Evolutionary conservation across 2,329 filamentous ascomycete genomes (phyloP).

Genomic region (Endoconidiophora polonica): DNA sequence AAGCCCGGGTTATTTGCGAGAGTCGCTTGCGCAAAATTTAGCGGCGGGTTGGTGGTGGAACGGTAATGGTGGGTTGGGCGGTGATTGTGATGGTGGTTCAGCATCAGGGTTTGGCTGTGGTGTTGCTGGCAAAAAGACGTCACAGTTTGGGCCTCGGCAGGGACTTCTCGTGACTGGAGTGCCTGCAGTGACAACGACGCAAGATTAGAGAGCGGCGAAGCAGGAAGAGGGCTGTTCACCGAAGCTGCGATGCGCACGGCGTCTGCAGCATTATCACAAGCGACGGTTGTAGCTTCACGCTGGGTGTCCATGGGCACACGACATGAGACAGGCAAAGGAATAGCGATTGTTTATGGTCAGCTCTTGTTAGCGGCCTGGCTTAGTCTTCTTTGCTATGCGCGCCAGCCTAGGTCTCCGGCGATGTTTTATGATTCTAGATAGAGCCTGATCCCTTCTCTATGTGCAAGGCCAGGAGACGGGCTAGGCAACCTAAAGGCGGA

Average conservation of each 20-base stretch:
- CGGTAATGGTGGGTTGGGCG: not conserved
- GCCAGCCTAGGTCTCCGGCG: too few species aligned
- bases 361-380: too few species aligned
- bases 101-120: not conserved
- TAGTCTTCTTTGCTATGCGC: too few species aligned
- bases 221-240: not conserved
- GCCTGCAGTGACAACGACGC: not conserved
- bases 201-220: not conserved
- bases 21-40: not conserved
- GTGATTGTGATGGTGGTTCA: not conserved
- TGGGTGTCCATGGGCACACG: constrained; percentile 2
- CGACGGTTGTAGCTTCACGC: constrained; percentile 1
- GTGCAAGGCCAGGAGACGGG: too few species aligned
- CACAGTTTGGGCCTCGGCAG: not conserved
- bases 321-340: not conserved
- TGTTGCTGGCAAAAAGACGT: not conserved
- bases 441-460: too few species aligned
- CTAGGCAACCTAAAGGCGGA: too few species aligned
- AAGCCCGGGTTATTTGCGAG: not conserved
- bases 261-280: constrained; percentile 2
- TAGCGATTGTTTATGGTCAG: too few species aligned
- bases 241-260: not conserved
- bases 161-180: too few species aligned
- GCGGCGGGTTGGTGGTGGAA: not conserved
- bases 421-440: too few species aligned